Evolutionary conservation across 2,329 filamentous ascomycete genomes (phyloP).

Genomic region (Fusarium piperis): DNA sequence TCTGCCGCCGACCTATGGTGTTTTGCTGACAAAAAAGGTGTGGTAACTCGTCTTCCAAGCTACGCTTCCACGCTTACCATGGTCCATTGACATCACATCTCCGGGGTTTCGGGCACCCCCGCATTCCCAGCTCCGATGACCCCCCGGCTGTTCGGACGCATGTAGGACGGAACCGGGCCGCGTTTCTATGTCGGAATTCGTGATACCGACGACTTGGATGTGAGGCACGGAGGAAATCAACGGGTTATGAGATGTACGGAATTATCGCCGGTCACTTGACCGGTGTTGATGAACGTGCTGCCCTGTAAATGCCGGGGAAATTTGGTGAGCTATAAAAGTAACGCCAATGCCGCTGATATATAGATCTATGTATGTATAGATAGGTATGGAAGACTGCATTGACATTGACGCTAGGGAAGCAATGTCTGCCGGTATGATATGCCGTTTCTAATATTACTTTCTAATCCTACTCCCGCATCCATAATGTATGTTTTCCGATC

Average conservation of each 20-base stretch:
- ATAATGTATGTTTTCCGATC: background rate
- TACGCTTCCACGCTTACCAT: conserved; percentile 15
- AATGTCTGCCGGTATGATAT: background rate
- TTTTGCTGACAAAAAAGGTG: conserved; percentile 29
- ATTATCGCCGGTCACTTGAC: background rate
- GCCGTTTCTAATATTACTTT: background rate
- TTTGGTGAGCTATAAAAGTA: background rate
- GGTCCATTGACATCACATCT: conserved; percentile 35
- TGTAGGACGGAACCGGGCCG: conserved; percentile 27
- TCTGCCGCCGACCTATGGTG: background rate
- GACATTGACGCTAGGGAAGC: background rate
- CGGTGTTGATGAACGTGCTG: background rate
- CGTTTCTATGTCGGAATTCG: background rate
- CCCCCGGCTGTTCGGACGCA: conserved; percentile 21
- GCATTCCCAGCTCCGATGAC: conserved; percentile 1
- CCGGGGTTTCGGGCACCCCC: conserved; percentile 25
- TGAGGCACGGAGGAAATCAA: background rate
- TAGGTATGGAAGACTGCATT: background rate
- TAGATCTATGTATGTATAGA: background rate
- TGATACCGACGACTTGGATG: background rate
- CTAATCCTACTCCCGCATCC: background rate
- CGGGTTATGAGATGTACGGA: background rate
- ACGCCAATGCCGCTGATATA: background rate
- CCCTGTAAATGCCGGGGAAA: background rate
- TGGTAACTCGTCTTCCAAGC: conserved; percentile 18